A percentile compares a stretch with the other conserved stretches of the same genome.
These are phyloP conservation scores for Suhomyces tanzawaensis DNA, from an alignment of 805 yeast species.

Conservation along the genomic window DNA sequence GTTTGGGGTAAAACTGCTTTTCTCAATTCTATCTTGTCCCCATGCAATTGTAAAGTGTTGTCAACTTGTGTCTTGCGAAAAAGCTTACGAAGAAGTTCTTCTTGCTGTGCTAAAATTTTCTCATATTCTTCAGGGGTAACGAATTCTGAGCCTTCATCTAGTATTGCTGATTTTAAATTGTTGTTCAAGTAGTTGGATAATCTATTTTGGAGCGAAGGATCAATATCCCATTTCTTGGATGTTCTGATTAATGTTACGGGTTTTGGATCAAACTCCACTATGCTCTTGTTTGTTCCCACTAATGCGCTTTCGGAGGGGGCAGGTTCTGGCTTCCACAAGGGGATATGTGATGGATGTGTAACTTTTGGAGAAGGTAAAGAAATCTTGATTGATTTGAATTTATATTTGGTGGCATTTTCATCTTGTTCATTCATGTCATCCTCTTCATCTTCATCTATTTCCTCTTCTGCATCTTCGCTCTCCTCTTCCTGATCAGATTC, in stretches of 20 bases:
- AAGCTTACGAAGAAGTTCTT: slow-evolving; percentile 46
- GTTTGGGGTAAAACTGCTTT: slow-evolving; percentile 45
- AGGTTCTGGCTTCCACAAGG: slow-evolving; percentile 36
- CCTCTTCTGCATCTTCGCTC: slow-evolving; percentile 1
- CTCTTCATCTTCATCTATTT: slow-evolving; percentile 5
- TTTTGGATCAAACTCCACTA: slow-evolving; percentile 27
- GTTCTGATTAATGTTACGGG: slow-evolving; percentile 24
- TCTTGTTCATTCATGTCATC: slow-evolving; percentile 7
- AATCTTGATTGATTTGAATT: slow-evolving; percentile 27
- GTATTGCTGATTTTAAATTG: slow-evolving; percentile 33
- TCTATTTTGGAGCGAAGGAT: slow-evolving; percentile 27
- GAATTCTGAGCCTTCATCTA: slow-evolving; percentile 38
- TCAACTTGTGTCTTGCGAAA: slow-evolving; percentile 36
- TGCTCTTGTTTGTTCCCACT: slow-evolving; percentile 15
- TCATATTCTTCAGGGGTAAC: slow-evolving; percentile 56
- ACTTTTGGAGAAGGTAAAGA: slow-evolving; percentile 35
- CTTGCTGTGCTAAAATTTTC: slow-evolving; percentile 53
- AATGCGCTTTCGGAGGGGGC: slow-evolving; percentile 15
- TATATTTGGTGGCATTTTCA: slow-evolving; percentile 16
- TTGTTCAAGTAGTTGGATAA: slow-evolving; percentile 25
- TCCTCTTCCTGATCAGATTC: neutral
- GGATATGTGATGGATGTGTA: slow-evolving; percentile 46
- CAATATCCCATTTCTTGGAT: slow-evolving; percentile 13
- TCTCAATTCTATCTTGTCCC: slow-evolving; percentile 47
- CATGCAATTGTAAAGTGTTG: slow-evolving; percentile 40